phyloP scores from a whole-genome alignment of 2,329 filamentous ascomycete species.

The Aspergillus hiratsukae region DNA sequence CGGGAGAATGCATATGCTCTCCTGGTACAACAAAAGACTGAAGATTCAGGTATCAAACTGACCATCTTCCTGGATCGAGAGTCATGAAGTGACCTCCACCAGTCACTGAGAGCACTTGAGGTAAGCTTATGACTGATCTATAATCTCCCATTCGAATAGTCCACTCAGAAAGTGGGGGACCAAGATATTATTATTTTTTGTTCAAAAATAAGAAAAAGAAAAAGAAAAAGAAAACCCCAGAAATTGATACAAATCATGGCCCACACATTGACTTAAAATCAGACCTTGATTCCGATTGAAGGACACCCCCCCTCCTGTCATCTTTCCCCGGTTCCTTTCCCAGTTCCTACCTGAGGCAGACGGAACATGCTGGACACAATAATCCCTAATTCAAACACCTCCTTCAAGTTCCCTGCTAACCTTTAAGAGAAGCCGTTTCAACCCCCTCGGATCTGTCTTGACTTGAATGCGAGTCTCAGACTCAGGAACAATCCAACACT shows the following conservation, averaged over 20 bases:
- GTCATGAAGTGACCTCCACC: slow-evolving; percentile 3
- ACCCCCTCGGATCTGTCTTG: slow-evolving; percentile 6
- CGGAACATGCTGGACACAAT: slow-evolving; percentile 15
- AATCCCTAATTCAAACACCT: slow-evolving; percentile 16
- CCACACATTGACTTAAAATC: slow-evolving; percentile 31
- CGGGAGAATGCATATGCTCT: slow-evolving; percentile 32
- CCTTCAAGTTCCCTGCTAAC: slow-evolving; percentile 10
- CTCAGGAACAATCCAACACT: slow-evolving; percentile 11
- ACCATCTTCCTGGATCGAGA: slow-evolving; percentile 6
- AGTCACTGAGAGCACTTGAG: slow-evolving; percentile 8
- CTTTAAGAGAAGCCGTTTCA: slow-evolving; percentile 8
- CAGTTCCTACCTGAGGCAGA: slow-evolving; percentile 14
- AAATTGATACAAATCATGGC: slow-evolving; percentile 23
- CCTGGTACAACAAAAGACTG: slow-evolving; percentile 21
- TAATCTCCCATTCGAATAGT: slow-evolving; percentile 1
- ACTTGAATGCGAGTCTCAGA: slow-evolving; percentile 15
- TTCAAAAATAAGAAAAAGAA: slow-evolving; percentile 7
- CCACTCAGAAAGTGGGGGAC: background rate
- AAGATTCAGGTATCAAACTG: slow-evolving; percentile 21
- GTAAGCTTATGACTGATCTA: slow-evolving; percentile 7
- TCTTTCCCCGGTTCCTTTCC: slow-evolving; percentile 18
- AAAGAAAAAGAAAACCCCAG: slow-evolving; percentile 5
- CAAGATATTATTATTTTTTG: background rate
- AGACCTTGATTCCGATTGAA: slow-evolving; percentile 26
- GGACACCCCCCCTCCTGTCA: slow-evolving; percentile 10